Evolutionary conservation across 345 rosid genomes (phyloP), one percentile per base, ranked within the genome.

Genomic region (Salix viminalis): DNA sequence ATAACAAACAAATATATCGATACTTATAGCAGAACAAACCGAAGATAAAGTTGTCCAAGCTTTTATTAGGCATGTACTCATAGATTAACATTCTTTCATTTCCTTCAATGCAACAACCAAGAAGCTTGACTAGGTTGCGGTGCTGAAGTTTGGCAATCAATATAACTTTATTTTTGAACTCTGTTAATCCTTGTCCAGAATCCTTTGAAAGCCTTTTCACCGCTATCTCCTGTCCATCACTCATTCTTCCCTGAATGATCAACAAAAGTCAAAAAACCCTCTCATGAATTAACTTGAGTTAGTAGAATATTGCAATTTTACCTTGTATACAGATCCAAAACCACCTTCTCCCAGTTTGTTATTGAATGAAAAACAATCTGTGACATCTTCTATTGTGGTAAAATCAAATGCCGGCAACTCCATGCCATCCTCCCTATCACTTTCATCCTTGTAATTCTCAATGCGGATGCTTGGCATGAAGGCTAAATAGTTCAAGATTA

Each of bases 61-160:
- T 82, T 79, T n/a, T 62, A 71, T 82, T 82, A 6, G 82, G 74
- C 82, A 82, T 72, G 76, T 75, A 82, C 54, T 82, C 85, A 14
- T 82, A 82, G 56, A 82, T 66, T 14, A 82, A 73, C 79, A 82
- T 46, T 44, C 54, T 81, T 67, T 81, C 79, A 19, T 75, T 65
- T 67, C 74, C 85, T 71, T 82, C 71, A 42, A 77, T 77, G 73
- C 85, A 78, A 41, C 75, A 82, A 19, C 85, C 85, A 6, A 78
- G 79, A 75, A 88, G 86, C 76, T 77, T 81, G 21, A 86, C 90
- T 7, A 88, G 85, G 68, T 88, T 88, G 18, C 89, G 83, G 70
- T 86, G 89, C 66, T 86, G 90, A 62, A 88, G 85, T 76, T 88
- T 86, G 23, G 86, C 84, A 24, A 88, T 81, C 58, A 86, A 61